These are phyloP conservation scores for Sodiomyces alkalinus DNA, from an alignment of 2,329 filamentous ascomycete genomes.

Conservation along the genomic window DNA sequence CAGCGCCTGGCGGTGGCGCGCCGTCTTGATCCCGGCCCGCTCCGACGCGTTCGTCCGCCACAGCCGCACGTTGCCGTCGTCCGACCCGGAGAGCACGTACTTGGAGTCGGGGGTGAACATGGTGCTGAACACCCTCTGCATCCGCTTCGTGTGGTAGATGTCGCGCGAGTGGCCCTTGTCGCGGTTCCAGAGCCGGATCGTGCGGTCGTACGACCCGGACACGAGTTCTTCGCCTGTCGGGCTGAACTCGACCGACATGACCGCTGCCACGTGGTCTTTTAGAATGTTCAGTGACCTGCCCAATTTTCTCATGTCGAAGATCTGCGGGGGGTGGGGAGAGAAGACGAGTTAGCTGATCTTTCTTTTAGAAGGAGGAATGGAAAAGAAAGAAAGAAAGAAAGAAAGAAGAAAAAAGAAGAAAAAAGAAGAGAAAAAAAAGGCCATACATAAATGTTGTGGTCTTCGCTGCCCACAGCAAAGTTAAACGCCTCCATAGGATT, in stretches of 20 bases:
- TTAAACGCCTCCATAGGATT: slow-evolving; percentile 97
- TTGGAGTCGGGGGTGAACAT: slow-evolving; percentile 79
- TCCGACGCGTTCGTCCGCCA: slow-evolving; percentile 82
- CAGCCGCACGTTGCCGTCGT: slow-evolving; percentile 76
- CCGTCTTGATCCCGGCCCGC: slow-evolving; percentile 71
- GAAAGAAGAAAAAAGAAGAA: too few relatives aligned
- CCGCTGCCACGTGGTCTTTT: slow-evolving; percentile 76
- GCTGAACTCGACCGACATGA: slow-evolving; percentile 93
- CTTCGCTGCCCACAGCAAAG: slow-evolving; percentile 83
- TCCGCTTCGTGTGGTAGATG: slow-evolving; percentile 93
- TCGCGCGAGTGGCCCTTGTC: slow-evolving; percentile 74
- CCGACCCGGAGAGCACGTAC: slow-evolving; percentile 79
- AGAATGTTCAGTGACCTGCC: slow-evolving; percentile 77
- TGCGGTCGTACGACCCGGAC: slow-evolving; percentile 73
- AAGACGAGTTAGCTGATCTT: too few relatives aligned
- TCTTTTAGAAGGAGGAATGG: too few relatives aligned
- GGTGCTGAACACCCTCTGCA: slow-evolving; percentile 84
- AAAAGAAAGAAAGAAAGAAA: too few relatives aligned
- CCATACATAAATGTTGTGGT: slow-evolving; percentile 63
- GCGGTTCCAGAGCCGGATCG: slow-evolving; percentile 71
- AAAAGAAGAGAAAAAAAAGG: too few relatives aligned
- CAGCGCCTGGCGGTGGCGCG: slow-evolving; percentile 70
- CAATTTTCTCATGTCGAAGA: slow-evolving; percentile 92
- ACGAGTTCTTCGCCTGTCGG: slow-evolving; percentile 91
- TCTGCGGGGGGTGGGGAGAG: too few relatives aligned